These are phyloP conservation scores for Fusarium sp. DNA, from an alignment of 2,329 filamentous ascomycete genomes.

Conservation along the genomic window DNA sequence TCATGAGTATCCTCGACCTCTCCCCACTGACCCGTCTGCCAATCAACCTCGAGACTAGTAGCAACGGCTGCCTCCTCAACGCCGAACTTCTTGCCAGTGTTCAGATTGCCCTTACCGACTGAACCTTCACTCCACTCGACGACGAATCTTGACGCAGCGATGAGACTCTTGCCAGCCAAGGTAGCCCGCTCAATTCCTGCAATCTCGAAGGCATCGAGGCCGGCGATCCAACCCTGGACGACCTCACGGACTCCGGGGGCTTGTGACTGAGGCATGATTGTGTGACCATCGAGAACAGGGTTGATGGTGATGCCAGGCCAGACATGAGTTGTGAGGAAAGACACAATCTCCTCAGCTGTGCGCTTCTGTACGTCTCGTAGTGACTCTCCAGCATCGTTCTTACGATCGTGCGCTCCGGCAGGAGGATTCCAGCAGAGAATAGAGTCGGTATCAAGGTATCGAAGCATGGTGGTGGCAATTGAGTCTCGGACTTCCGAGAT, in stretches of 20 bases:
- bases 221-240: constrained; percentile 80
- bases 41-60: constrained; percentile 85
- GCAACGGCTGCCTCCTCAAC: constrained; percentile 84
- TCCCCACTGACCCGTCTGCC: constrained; percentile 92
- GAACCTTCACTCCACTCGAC: constrained; percentile 88
- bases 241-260: constrained; percentile 79
- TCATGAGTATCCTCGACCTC: constrained; percentile 99
- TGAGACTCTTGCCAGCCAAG: constrained; percentile 86
- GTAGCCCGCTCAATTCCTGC: constrained; percentile 87
- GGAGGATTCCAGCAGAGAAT: constrained; percentile 86
- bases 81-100: constrained; percentile 67
- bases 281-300: constrained; percentile 82
- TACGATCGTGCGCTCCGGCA: constrained; percentile 60
- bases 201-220: constrained; percentile 81
- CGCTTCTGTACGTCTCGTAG: constrained; percentile 79
- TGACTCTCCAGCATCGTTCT: constrained; percentile 63
- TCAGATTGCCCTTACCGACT: constrained; percentile 58
- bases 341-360: constrained; percentile 76
- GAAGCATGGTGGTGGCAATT: constrained; percentile 77
- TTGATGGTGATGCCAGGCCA: constrained; percentile 85
- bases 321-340: constrained; percentile 75
- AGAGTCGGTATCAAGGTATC: constrained; percentile 92
- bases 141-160: constrained; percentile 80
- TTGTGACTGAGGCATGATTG: constrained; percentile 81
- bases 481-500: constrained; percentile 68